phyloP scores from a whole-genome alignment of 1,139 yeast species.

The Kodamaea arcana region DNA sequence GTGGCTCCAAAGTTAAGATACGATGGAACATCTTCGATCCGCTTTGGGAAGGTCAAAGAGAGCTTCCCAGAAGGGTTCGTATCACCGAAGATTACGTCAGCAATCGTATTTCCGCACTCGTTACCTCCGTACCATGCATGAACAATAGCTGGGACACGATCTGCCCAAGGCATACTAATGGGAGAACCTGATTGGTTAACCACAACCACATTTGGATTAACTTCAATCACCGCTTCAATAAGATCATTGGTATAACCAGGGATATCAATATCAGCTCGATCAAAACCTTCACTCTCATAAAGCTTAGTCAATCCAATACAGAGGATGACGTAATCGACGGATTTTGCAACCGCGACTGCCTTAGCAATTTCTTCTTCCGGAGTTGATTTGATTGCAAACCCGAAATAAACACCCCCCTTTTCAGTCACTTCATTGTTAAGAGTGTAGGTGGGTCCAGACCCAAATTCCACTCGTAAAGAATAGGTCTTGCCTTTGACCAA shows the following conservation, averaged over 20 bases:
- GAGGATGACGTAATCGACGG: slow-evolving; percentile 41
- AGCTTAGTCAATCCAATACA: slow-evolving; percentile 45
- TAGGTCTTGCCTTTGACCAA: slow-evolving; percentile 42
- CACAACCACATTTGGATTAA: slow-evolving; percentile 48
- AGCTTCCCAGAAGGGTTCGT: slow-evolving; percentile 25
- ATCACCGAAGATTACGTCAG: slow-evolving; percentile 28
- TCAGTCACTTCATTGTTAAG: slow-evolving; percentile 17
- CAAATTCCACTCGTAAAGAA: slow-evolving; percentile 46
- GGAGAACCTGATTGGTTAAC: slow-evolving; percentile 65
- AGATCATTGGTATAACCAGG: slow-evolving; percentile 46
- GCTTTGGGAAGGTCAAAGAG: slow-evolving; percentile 23
- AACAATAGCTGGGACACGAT: slow-evolving; percentile 42
- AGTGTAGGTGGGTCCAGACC: slow-evolving; percentile 45
- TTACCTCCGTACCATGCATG: slow-evolving; percentile 47
- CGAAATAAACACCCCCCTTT: slow-evolving; percentile 33
- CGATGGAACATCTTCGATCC: slow-evolving; percentile 21
- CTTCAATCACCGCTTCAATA: slow-evolving; percentile 41
- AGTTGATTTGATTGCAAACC: slow-evolving; percentile 20
- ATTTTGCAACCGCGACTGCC: slow-evolving; percentile 43
- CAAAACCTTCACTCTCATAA: slow-evolving; percentile 35
- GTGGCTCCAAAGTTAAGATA: slow-evolving; percentile 15
- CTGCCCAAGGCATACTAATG: slow-evolving; percentile 55
- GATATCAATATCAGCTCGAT: slow-evolving; percentile 12
- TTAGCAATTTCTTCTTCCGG: slow-evolving; percentile 27
- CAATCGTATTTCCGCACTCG: slow-evolving; percentile 26